Percentiles rank a stretch among this genome's conserved stretches.
These are phyloP conservation scores for Aristolochia californica DNA, from an alignment of 164 flowering plant genomes.

Conservation along the genomic window DNA sequence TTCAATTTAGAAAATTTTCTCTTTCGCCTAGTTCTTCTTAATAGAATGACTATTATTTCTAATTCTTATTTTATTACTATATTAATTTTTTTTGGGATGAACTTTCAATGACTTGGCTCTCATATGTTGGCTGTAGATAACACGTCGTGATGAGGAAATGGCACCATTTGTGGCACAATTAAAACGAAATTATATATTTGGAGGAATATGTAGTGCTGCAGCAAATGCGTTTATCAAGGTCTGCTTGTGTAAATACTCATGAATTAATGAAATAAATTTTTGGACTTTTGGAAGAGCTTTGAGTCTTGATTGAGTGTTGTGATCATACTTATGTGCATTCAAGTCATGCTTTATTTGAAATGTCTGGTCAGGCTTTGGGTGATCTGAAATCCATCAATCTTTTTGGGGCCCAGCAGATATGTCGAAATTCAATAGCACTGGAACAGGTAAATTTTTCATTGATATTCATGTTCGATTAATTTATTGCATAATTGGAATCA, in stretches of 20 bases:
- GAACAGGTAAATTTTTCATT: slow-evolving; percentile 63
- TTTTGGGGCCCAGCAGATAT: slow-evolving; percentile 97
- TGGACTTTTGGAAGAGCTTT: not conserved
- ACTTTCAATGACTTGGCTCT: not conserved
- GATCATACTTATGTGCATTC: too few relatives aligned
- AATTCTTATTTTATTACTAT: not conserved
- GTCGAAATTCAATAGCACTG: slow-evolving; percentile 91
- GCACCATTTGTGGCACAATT: slow-evolving; percentile 76
- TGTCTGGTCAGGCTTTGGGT: slow-evolving; percentile 69
- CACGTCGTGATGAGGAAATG: slow-evolving; percentile 95
- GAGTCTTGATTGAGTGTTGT: too few relatives aligned
- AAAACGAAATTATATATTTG: slow-evolving; percentile 83
- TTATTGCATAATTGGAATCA: too few relatives aligned
- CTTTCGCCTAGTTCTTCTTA: too few relatives aligned
- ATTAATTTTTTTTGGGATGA: not conserved
- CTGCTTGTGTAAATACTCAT: slow-evolving; percentile 4
- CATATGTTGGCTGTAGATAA: slow-evolving; percentile 38
- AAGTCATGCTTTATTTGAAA: not conserved
- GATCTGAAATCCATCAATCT: slow-evolving; percentile 90
- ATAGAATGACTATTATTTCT: too few relatives aligned
- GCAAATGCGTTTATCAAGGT: slow-evolving; percentile 88
- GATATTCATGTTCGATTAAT: not conserved
- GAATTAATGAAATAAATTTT: not conserved
- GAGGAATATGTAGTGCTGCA: slow-evolving; percentile 88
- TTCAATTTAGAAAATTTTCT: not conserved